These are phyloP conservation scores for Dictyostelium firmibasis DNA, from an alignment of 78 protist species.

Conservation along the genomic window DNA sequence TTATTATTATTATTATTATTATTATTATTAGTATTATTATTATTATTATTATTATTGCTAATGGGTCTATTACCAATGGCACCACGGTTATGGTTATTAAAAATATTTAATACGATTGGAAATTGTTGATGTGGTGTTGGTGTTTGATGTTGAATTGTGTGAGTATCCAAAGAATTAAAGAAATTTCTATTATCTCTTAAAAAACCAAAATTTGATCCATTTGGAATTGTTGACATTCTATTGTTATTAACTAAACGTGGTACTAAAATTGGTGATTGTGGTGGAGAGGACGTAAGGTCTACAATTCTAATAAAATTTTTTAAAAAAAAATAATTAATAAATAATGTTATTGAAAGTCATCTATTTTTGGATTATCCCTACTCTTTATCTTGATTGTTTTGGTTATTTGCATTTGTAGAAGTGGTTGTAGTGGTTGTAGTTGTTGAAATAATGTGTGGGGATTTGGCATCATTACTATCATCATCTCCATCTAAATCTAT, in stretches of 20 bases:
- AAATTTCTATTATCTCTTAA: not conserved
- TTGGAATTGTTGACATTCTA: not conserved
- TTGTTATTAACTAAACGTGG: not conserved
- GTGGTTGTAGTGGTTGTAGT: not conserved
- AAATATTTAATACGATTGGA: not conserved
- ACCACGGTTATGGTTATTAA: not conserved
- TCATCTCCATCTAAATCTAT: not conserved
- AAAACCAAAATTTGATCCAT: not conserved
- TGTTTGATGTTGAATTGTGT: not conserved
- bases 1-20: not conserved
- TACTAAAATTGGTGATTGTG: not conserved
- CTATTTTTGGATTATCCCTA: not conserved
- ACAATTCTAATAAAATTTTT: not conserved
- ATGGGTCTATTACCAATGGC: not conserved
- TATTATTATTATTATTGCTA: too few relatives aligned
- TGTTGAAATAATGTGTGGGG: not conserved
- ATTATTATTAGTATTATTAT: not conserved
- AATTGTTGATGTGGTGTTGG: not conserved
- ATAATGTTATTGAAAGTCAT: not conserved
- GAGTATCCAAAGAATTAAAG: not conserved
- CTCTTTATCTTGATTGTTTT: not conserved
- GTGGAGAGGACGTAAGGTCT: constrained; percentile 3
- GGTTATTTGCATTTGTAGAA: not conserved
- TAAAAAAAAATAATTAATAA: not conserved
- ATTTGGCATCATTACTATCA: not conserved